Base-by-base conservation (phyloP, 305 asterid species). In the Fraxinus baroniana region DNA sequence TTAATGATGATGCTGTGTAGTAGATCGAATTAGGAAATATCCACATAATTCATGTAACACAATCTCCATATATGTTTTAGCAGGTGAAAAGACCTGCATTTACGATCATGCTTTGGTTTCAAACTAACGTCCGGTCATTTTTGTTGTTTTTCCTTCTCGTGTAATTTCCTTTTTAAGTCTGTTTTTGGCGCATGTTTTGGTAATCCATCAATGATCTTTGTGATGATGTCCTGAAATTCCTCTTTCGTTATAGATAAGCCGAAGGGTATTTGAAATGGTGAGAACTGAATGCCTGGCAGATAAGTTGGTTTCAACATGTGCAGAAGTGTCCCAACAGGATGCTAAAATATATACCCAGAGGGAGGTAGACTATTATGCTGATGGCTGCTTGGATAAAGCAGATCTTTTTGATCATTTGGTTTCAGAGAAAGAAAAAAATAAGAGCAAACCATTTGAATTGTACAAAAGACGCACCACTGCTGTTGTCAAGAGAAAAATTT, bases 391-490 rank as follows among this genome's bases (percentile, higher is more conserved):
- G 82, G 88, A 84, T 77, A 89, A 85, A 85, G 80, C 79, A 78
- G 83, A 78, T 71, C 76, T 12, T 71, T 86, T 52, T 52, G 82
- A 84, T 41, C 78, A 79, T 46, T 76, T 78, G 52, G 83, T 82
- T 80, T 79, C 80, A 68, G 91, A 81, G 82, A 91, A 89, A 76
- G 90, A 89, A 82, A 84, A 55, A 79, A 81, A 80, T 79, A 87
- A 86, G 81, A 87, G 85, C 83, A 90, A 84, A 83, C 91, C 94
- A 37, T 97, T 94, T 87, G 98, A 97, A 84, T 76, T 90, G 86
- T 94, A 97, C 87, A 94, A 97, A 89, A 89, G 89, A 85, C 97
- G 98, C 84, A 93, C 98, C 70, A 94, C 98, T 36, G 88, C 85
- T 30, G 91, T 93, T 75, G 93, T 94, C 79, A 86, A 84, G 81